Conservation (phyloP, 2,329 filamentous ascomycete species). For the Aspergillus ochraceus region DNA sequence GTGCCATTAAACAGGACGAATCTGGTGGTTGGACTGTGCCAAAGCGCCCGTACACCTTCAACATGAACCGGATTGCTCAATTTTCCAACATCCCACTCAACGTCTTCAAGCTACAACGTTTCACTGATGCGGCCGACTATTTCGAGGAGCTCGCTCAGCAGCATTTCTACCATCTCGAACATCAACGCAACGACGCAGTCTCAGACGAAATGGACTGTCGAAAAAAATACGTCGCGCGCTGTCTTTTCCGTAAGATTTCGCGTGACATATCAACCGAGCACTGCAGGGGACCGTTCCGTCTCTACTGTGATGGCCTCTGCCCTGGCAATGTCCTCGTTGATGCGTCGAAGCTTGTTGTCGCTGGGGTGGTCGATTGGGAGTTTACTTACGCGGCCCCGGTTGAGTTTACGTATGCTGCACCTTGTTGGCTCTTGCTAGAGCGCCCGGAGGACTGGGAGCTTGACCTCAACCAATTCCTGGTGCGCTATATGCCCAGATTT, state of each 20-base stretch:
- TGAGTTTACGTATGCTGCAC: constrained; percentile 24
- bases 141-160: not conserved
- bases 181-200: not conserved
- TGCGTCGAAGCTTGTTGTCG: constrained; percentile 18
- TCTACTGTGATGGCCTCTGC: constrained; percentile 33
- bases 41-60: constrained; percentile 24
- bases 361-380: constrained; percentile 30
- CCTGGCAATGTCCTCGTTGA: constrained; percentile 29
- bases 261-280: constrained; percentile 6
- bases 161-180: not conserved
- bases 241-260: not conserved
- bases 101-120: not conserved
- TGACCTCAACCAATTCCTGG: constrained; percentile 25
- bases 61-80: constrained; percentile 26
- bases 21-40: constrained; percentile 15
- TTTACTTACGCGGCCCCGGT: constrained; percentile 27
- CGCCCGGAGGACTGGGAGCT: constrained; percentile 28
- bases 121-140: not conserved
- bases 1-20: constrained; percentile 18
- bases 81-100: no score
- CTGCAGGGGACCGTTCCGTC: constrained; percentile 25
- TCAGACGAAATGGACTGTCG: not conserved
- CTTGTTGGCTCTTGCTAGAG: constrained; percentile 29
- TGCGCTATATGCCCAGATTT: constrained; percentile 23
- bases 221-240: not conserved